A percentile compares a stretch with the other conserved stretches of the same genome.
Evolutionary conservation across 768 basidiomycete species (phyloP).

Genomic region (Tylopilus sp.): DNA sequence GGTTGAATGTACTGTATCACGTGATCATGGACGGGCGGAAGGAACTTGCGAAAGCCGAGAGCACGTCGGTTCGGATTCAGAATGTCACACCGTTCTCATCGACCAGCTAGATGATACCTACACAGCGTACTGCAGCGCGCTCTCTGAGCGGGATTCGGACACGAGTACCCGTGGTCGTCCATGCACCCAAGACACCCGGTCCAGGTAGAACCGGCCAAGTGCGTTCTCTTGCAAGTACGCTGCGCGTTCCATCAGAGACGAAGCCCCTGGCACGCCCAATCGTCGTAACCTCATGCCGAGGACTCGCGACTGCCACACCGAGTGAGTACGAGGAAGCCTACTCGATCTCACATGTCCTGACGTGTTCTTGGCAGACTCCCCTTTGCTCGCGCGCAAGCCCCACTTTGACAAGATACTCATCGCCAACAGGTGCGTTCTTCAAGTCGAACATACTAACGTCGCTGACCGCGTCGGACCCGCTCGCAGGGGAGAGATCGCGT

Average conservation of each 20-base stretch:
- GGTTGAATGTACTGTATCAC: slow-evolving; percentile 13
- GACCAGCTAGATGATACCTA: slow-evolving; percentile 27
- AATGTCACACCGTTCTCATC: too few species aligned
- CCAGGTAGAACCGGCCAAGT: slow-evolving; percentile 10
- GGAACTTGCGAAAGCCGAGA: slow-evolving; percentile 19
- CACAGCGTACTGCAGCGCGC: slow-evolving; percentile 25
- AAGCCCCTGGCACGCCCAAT: neutral
- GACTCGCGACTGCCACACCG: slow-evolving; percentile 14
- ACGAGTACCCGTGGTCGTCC: slow-evolving; percentile 4
- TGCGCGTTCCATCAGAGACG: neutral
- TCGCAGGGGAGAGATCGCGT: slow-evolving; percentile 89
- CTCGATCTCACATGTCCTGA: neutral
- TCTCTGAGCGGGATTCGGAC: slow-evolving; percentile 23
- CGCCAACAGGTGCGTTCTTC: slow-evolving; percentile 75
- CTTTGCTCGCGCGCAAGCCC: slow-evolving; percentile 34
- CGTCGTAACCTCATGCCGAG: neutral
- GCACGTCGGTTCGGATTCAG: too few species aligned
- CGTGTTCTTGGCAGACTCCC: neutral
- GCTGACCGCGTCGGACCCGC: neutral
- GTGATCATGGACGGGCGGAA: slow-evolving; percentile 23
- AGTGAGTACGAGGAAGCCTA: slow-evolving; percentile 13
- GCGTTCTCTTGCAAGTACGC: slow-evolving; percentile 2
- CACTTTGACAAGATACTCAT: slow-evolving; percentile 91
- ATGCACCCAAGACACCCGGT: slow-evolving; percentile 3
- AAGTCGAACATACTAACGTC: neutral